Evolutionary conservation across 1,284 basidiomycete species (phyloP), one percentile per base, ranked within the genome.

Genomic region (Moesziomyces sp.): DNA sequence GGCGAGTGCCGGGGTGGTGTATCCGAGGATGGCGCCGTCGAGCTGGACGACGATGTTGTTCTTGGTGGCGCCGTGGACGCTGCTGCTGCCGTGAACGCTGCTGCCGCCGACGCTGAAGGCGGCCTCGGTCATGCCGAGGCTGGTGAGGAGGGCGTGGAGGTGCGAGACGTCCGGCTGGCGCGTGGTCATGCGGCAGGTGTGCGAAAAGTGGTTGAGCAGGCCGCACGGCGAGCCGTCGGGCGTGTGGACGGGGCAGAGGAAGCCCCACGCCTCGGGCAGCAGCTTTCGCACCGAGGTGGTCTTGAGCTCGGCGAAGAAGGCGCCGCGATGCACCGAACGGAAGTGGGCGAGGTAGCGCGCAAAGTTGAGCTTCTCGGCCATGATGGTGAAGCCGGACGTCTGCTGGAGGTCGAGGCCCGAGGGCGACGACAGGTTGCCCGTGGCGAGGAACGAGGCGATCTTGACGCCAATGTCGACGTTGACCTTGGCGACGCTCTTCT

Each of bases 351-450:
- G 94, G 86, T 98, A 99, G 49, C 97, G 93, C 82, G 93, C 92
- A 89, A 96, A 99, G 85, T 99, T 99, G 73, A 99, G 88, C 86
- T 99, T 99, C 86, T 99, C 97, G 3, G 96, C 97, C 47, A 99
- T 92, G 78, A 99, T 96, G 5, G 97, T 98, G 86, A 97, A 99
- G 48, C 97, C 97, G 18, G 93, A 92, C 0, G 94, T 92, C 86
- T 99, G 97, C 84, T 99, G 96, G 19, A 99, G 87, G 86, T 99
- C 97, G 57, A 99, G 90, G 68, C 97, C 97, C 0, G 93, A 92
- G 0, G 93, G 94, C 8, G 97, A 97, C 49, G 95, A 89, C 26
- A 99, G 87, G 84, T 99, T 99, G 50, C 97, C 97, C 3, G 97
- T 99, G 13, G 97, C 97, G 33, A 99, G 89, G 88, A 99, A 99